A percentile compares a stretch with the other conserved stretches of the same genome.
phyloP scores from a whole-genome alignment of 1,284 basidiomycete species.

The Golubevia pallescens region DNA sequence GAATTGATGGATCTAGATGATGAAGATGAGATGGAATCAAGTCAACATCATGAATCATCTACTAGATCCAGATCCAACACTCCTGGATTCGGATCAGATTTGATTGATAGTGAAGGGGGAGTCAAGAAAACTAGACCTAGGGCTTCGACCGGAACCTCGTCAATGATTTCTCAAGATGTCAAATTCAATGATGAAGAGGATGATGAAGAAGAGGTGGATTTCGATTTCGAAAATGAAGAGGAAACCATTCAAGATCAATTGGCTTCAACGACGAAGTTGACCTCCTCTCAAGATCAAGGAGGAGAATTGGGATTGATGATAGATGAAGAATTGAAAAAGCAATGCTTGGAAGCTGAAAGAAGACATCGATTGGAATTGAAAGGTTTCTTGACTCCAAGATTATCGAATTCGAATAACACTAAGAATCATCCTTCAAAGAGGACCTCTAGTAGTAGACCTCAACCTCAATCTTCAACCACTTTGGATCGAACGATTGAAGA shows the following conservation, averaged over 20 bases:
- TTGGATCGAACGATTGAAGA: too few relatives aligned
- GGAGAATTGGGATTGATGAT: slow-evolving; percentile 4
- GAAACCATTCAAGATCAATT: slow-evolving; percentile 12
- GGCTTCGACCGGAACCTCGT: not conserved
- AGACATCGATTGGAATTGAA: slow-evolving; percentile 28
- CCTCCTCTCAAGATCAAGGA: slow-evolving; percentile 11
- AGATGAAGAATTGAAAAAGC: slow-evolving; percentile 27
- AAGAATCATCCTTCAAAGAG: too few relatives aligned
- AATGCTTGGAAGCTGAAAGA: slow-evolving; percentile 30
- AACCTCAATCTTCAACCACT: too few relatives aligned
- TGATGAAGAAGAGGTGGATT: not conserved
- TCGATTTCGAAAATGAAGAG: slow-evolving; percentile 3
- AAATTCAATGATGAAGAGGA: not conserved
- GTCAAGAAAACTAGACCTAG: not conserved
- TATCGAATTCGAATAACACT: slow-evolving; percentile 6
- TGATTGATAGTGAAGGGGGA: slow-evolving; percentile 3
- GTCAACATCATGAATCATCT: too few relatives aligned
- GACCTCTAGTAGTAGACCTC: too few relatives aligned
- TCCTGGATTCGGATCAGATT: not conserved
- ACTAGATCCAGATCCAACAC: slow-evolving; percentile 7
- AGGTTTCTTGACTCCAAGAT: slow-evolving; percentile 14
- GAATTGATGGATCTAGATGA: slow-evolving; percentile 16
- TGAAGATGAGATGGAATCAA: slow-evolving; percentile 16
- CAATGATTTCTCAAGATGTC: not conserved
- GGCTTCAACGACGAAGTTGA: too few relatives aligned